phyloP scores from a whole-genome alignment of 352 stramenopile genomes.

The Globisporangium lucens region DNA sequence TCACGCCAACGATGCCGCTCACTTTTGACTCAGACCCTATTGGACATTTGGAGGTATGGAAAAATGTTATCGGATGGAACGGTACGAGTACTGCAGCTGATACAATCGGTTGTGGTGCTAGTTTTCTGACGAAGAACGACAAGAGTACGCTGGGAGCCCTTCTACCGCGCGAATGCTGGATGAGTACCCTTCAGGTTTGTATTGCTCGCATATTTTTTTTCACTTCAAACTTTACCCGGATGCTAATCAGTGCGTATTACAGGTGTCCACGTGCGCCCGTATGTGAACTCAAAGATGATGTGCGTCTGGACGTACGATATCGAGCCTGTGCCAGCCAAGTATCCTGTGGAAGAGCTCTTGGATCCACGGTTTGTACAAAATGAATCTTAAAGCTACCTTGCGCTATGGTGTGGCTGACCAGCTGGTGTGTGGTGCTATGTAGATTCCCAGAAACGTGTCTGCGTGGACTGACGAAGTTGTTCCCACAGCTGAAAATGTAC shows the following conservation, averaged over 20 bases:
- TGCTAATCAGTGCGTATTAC: neutral
- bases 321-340: conserved; percentile 50
- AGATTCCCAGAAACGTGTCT: conserved; percentile 74
- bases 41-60: conserved; percentile 48
- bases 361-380: conserved; percentile 39
- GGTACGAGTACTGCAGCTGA: neutral
- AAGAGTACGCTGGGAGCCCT: conserved; percentile 34
- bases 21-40: conserved; percentile 76
- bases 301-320: conserved; percentile 78
- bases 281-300: conserved; percentile 61
- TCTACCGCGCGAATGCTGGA: conserved; percentile 42
- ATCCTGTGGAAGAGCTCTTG: conserved; percentile 61
- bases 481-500: conserved; percentile 64
- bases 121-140: conserved; percentile 54
- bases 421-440: neutral
- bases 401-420: neutral
- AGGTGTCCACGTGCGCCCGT: conserved; percentile 71
- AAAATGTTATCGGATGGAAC: neutral
- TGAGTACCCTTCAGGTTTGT: conserved; percentile 46
- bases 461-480: conserved; percentile 51
- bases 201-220: no score
- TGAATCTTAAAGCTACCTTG: neutral
- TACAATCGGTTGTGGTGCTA: conserved; percentile 11
- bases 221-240: neutral
- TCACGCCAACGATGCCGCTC: conserved; percentile 52